These are phyloP conservation scores for Odonthalia washingtoniensis DNA, from an alignment of 31 red algal species.

Conservation along the genomic window DNA sequence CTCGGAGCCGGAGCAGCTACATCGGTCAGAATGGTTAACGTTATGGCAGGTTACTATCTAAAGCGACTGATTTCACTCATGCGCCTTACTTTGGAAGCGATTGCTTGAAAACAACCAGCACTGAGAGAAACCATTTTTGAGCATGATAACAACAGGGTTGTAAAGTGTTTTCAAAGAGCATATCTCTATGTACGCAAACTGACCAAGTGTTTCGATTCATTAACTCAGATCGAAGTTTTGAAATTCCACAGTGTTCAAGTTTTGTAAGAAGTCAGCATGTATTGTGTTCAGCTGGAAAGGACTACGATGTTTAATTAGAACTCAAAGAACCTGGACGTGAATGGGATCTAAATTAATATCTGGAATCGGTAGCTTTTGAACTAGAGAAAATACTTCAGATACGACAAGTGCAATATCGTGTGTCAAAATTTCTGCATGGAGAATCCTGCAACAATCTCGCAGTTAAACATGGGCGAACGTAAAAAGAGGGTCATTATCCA, in stretches of 20 bases:
- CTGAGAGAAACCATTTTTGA: conserved; percentile 55
- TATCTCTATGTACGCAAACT: conserved; percentile 81
- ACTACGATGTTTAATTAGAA: not conserved
- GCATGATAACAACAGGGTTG: conserved; percentile 51
- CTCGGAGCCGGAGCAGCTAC: conserved; percentile 70
- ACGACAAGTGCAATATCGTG: conserved; percentile 9
- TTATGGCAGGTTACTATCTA: conserved; percentile 77
- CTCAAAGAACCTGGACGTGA: not conserved
- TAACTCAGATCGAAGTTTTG: too few relatives aligned
- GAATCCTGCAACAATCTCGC: not conserved
- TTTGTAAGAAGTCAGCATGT: too few relatives aligned
- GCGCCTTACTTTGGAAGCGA: conserved; percentile 71
- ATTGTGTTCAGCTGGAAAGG: not conserved
- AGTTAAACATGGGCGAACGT: conserved; percentile 17
- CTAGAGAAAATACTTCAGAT: not conserved
- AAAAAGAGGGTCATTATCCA: conserved; percentile 1
- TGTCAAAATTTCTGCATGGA: conserved; percentile 4
- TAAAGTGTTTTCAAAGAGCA: conserved; percentile 66
- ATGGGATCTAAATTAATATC: not conserved
- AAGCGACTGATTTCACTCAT: conserved; percentile 72
- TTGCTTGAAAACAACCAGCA: conserved; percentile 32
- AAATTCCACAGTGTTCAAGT: too few relatives aligned
- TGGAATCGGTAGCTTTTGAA: conserved; percentile 2
- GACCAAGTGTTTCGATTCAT: too few relatives aligned
- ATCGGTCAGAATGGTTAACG: conserved; percentile 59